Evolutionary conservation across 345 rosid species (phyloP).

Genomic region (Melastoma malabathricum): DNA sequence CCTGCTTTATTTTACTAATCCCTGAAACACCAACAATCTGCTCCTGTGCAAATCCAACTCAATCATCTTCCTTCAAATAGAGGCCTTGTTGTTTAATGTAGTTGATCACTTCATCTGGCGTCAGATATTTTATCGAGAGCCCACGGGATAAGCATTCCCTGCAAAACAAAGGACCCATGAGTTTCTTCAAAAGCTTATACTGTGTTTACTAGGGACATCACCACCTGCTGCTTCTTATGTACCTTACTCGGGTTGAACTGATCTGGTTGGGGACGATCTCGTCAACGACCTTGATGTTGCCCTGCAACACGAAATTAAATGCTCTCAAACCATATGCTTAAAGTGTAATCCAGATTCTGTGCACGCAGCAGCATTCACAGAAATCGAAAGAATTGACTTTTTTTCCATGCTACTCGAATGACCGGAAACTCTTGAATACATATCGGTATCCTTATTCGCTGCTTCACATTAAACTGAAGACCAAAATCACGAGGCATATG

Average conservation of each 20-base stretch:
- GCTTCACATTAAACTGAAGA: no score
- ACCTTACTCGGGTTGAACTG: conserved; percentile 83
- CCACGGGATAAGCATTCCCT: conserved; percentile 77
- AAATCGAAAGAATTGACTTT: no score
- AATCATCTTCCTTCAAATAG: conserved; percentile 20
- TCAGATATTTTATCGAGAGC: conserved; percentile 63
- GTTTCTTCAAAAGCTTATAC: not conserved
- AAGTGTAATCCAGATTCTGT: no score
- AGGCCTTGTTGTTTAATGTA: conserved; percentile 36
- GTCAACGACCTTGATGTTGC: conserved; percentile 43
- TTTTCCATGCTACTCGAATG: no score
- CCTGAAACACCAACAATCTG: no score
- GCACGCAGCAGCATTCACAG: no score
- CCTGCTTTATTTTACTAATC: no score
- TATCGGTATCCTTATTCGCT: no score
- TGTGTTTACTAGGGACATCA: not conserved
- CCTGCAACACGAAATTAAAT: conserved; percentile 22
- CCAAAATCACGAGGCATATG: no score
- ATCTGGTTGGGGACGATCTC: conserved; percentile 67
- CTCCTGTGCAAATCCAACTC: no score
- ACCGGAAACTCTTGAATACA: no score
- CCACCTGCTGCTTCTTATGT: not conserved
- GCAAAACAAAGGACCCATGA: conserved; percentile 8
- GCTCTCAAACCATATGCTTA: no score
- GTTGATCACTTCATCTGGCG: conserved; percentile 49